Evolutionary conservation across 176 grass and related monocot species (phyloP).

Genomic region (Thinopyrum elongatum): DNA sequence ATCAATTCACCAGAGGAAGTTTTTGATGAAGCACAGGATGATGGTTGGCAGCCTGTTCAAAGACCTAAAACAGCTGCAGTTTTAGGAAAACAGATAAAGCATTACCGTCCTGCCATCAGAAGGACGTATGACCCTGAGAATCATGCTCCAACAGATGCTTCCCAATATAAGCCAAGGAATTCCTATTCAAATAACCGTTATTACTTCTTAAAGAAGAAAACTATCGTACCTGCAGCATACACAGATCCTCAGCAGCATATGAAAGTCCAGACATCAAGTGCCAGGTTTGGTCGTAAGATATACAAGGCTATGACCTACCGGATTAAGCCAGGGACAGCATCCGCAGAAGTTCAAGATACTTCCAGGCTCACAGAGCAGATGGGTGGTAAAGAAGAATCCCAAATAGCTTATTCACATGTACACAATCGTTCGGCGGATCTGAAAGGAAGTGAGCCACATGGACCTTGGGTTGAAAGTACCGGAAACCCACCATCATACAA

Average conservation of each 20-base stretch:
- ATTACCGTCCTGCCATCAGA: slow-evolving; percentile 46
- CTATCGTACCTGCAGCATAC: slow-evolving; percentile 64
- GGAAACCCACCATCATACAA: slow-evolving; percentile 89
- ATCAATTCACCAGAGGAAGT: slow-evolving; percentile 50
- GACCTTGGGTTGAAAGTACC: slow-evolving; percentile 47
- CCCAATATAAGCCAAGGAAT: slow-evolving; percentile 70
- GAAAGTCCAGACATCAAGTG: slow-evolving; percentile 79
- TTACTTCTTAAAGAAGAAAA: slow-evolving; percentile 88
- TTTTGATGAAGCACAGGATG: slow-evolving; percentile 67
- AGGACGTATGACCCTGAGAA: slow-evolving; percentile 52
- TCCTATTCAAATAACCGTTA: slow-evolving; percentile 79
- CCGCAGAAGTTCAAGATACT: slow-evolving; percentile 40
- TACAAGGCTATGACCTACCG: slow-evolving; percentile 86
- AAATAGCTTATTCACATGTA: slow-evolving; percentile 33
- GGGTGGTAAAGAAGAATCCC: slow-evolving; percentile 43
- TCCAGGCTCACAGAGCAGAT: slow-evolving; percentile 44
- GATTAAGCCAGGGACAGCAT: slow-evolving; percentile 70
- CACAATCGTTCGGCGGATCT: slow-evolving; percentile 46
- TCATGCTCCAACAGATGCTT: slow-evolving; percentile 54
- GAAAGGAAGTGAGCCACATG: slow-evolving; percentile 53
- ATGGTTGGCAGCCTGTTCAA: slow-evolving; percentile 98
- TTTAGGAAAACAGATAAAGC: slow-evolving; percentile 74
- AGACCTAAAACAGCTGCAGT: slow-evolving; percentile 68
- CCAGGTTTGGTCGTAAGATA: slow-evolving; percentile 79
- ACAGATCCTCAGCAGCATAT: slow-evolving; percentile 67